Evolutionary conservation across 306 rosid species (phyloP).

Genomic region (Glycyrrhiza uralensis): DNA sequence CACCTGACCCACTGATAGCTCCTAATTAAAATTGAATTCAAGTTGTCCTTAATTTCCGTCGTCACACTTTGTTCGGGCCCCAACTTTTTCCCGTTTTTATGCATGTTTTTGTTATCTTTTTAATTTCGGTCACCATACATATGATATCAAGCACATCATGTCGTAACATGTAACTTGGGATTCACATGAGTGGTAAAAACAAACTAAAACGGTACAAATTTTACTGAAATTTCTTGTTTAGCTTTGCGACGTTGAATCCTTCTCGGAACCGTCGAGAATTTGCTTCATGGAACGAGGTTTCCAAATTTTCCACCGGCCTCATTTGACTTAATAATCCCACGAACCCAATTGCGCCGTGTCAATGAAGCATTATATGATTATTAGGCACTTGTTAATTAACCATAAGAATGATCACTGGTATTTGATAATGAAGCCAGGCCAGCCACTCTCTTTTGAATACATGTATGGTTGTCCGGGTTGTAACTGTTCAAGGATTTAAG

Average conservation of each 20-base stretch:
- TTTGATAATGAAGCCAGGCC: conserved; percentile 25
- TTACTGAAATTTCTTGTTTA: conserved; percentile 33
- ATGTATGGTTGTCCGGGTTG: conserved; percentile 13
- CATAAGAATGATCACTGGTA: conserved; percentile 14
- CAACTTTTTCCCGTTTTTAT: conserved; percentile 12
- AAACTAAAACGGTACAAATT: too few species aligned
- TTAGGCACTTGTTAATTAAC: conserved; percentile 21
- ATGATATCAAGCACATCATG: too few species aligned
- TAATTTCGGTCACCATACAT: too few species aligned
- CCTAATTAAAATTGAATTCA: conserved; percentile 36
- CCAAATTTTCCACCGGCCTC: conserved; percentile 10
- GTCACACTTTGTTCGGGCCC: conserved; percentile 23
- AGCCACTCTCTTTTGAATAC: conserved; percentile 28
- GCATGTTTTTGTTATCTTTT: too few species aligned
- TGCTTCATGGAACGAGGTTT: neutral
- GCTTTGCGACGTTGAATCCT: conserved; percentile 19
- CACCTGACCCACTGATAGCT: conserved; percentile 40
- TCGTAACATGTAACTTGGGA: too few species aligned
- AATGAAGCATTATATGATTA: conserved; percentile 30
- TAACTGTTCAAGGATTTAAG: conserved; percentile 16
- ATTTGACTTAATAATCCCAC: conserved; percentile 27
- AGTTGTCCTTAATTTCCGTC: conserved; percentile 32
- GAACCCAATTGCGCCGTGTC: conserved; percentile 23
- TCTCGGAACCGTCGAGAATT: conserved; percentile 24
- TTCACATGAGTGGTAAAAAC: too few species aligned